These are phyloP conservation scores for Ceratocystiopsis brevicomis DNA, from an alignment of 2,329 filamentous ascomycete genomes.

Conservation along the genomic window DNA sequence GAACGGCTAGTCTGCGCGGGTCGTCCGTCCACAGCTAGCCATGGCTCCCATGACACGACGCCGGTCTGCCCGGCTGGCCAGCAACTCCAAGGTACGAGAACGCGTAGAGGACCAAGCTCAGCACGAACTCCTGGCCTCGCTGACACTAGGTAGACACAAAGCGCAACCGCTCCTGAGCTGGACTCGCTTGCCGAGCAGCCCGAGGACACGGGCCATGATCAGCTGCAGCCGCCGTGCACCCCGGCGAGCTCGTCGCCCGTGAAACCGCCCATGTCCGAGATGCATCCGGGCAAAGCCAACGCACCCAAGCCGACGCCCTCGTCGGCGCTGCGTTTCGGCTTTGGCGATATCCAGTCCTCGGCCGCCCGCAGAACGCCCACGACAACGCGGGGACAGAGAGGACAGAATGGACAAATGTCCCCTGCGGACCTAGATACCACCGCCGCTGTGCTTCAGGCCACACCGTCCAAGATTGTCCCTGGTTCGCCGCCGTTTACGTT, in stretches of 20 bases:
- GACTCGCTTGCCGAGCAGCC: conserved; percentile 25
- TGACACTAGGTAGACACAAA: neutral
- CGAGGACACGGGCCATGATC: conserved; percentile 21
- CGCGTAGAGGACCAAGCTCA: neutral
- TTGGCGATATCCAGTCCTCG: conserved; percentile 43
- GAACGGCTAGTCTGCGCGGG: no score
- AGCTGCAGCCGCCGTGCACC: conserved; percentile 24
- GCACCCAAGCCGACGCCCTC: conserved; percentile 58
- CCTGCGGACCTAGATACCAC: no score
- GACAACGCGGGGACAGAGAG: no score
- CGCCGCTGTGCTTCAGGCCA: neutral
- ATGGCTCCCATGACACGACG: conserved; percentile 13
- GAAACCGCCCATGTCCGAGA: conserved; percentile 59
- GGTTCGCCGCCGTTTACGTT: conserved; percentile 40
- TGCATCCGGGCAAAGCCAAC: conserved; percentile 78
- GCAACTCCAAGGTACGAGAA: conserved; percentile 17
- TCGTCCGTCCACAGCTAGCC: no score
- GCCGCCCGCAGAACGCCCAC: no score
- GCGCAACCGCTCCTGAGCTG: conserved; percentile 14
- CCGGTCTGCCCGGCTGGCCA: conserved; percentile 25
- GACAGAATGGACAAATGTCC: no score
- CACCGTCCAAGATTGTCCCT: neutral
- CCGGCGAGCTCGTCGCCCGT: conserved; percentile 46
- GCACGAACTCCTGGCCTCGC: no score
- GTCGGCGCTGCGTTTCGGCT: conserved; percentile 65